Base-by-base conservation (phyloP, 495 filamentous ascomycete genomes). In the Rusavskia elegans region DNA sequence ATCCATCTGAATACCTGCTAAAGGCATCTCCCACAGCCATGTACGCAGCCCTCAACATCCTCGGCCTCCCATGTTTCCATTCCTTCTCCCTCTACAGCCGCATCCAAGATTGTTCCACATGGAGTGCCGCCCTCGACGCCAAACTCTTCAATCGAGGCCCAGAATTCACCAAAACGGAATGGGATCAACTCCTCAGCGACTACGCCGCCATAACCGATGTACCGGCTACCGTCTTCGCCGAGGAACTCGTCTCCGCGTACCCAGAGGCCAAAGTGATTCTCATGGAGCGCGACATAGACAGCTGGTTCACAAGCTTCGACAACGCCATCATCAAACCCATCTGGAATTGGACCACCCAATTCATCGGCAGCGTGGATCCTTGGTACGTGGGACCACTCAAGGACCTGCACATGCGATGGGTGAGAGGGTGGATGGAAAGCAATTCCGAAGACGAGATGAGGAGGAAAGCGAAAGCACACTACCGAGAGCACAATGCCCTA, bases 91-190 rank as follows among this genome's bases (percentile, higher is more conserved):
- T 58, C n/a, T 41, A 25, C 19, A 54, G 54, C 42, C 65, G 71
- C 41, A 66, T 69, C 11, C 64, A 59, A 4, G 68, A 75, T 53
- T 65, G 63, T 19, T 59, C 59, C 0, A 67, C 72, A 48, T 80
- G 76, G 76, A 66, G 64, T 45, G 66, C 72, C 44, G 75, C 74
- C 13, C 64, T 78, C 16, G 65, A 66, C 1, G 73, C 70, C 46
- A 78, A 78, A 56, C 77, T 72, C 61, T 65, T 68, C 53, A 48
- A 52, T 9, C 30, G 32, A 8, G 52, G 66, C 1, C 64, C 63
- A 20, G 62, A 60, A 6, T 77, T 72, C 62, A 69, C 66, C 20
- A 67, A 70, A 8, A 60, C 65, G 44, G 71, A 79, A 55, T 78
- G 69, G 68, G 77, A 80, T 56, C 62, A 70, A 55, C 62, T 78